A percentile compares a stretch with the other conserved stretches of the same genome.
Conservation (phyloP, 192 early-diverging fungal genomes). For the Cladochytrium replicatum region DNA sequence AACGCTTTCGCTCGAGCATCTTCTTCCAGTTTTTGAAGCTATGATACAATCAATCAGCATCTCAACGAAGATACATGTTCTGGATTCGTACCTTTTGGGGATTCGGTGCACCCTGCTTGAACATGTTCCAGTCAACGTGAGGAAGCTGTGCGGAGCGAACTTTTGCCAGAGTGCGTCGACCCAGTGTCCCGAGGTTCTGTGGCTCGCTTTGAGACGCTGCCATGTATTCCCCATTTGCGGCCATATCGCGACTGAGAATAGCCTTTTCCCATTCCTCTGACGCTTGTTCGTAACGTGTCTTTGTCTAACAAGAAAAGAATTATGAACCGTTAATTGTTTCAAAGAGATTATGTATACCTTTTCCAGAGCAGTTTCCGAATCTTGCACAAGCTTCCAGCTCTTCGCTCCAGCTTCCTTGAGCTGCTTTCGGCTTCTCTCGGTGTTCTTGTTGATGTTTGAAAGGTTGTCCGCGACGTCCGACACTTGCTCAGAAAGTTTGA, state of each 20-base stretch:
- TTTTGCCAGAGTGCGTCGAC: constrained; percentile 10
- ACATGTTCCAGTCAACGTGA: constrained; percentile 10
- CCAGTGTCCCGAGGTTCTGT: constrained; percentile 1
- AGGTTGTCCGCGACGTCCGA: constrained; percentile 75
- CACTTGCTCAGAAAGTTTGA: constrained; percentile 64
- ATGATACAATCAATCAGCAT: constrained; percentile 2
- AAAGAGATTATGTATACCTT: constrained; percentile 43
- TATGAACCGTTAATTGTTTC: background rate
- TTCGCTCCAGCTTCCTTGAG: constrained; percentile 74
- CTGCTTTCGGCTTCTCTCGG: constrained; percentile 69
- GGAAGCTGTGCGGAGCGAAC: constrained; percentile 1
- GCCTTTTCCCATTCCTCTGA: constrained; percentile 83
- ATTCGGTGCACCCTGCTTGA: constrained; percentile 19
- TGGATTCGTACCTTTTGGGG: constrained; percentile 43
- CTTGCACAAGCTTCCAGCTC: constrained; percentile 67
- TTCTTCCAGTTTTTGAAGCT: constrained; percentile 72
- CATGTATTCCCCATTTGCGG: background rate
- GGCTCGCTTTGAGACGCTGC: background rate
- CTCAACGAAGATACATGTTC: background rate
- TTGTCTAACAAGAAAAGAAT: too few species aligned
- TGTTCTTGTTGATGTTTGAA: constrained; percentile 59
- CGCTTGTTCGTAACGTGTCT: constrained; percentile 65
- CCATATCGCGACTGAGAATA: constrained; percentile 21
- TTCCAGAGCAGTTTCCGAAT: constrained; percentile 69
- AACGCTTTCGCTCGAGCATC: constrained; percentile 79